Percentiles rank a stretch among this genome's conserved stretches.
Evolutionary conservation across 2,329 filamentous ascomycete genomes (phyloP).

Genomic region (Knoxdaviesia proteae): DNA sequence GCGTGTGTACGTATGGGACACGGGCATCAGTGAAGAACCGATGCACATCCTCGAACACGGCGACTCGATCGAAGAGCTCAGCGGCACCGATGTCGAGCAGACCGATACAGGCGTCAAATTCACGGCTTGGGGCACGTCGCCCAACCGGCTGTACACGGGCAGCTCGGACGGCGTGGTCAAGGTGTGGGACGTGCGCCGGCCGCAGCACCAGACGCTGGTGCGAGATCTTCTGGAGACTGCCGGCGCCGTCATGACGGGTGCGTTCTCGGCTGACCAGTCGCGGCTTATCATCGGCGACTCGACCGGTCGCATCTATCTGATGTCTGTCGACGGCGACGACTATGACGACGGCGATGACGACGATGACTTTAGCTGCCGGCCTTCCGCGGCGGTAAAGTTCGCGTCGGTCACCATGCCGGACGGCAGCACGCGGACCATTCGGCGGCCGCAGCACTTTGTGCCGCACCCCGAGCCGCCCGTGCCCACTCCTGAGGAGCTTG

Average conservation of each 20-base stretch:
- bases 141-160: slow-evolving; percentile 40
- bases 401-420: slow-evolving; percentile 15
- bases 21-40: slow-evolving; percentile 29
- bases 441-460: slow-evolving; percentile 24
- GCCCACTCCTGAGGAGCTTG: slow-evolving; percentile 8
- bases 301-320: slow-evolving; percentile 35
- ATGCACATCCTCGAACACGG: slow-evolving; percentile 36
- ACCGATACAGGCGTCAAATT: slow-evolving; percentile 45
- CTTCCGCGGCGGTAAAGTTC: slow-evolving; percentile 13
- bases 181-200: slow-evolving; percentile 36
- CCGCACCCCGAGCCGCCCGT: slow-evolving; percentile 28
- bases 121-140: slow-evolving; percentile 35
- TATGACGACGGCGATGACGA: no score
- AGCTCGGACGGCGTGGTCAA: slow-evolving; percentile 42
- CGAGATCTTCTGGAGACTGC: slow-evolving; percentile 31
- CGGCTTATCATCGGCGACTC: slow-evolving; percentile 39
- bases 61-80: slow-evolving; percentile 17
- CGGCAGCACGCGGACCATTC: slow-evolving; percentile 13
- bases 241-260: slow-evolving; percentile 34
- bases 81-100: slow-evolving; percentile 23
- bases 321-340: slow-evolving; percentile 26
- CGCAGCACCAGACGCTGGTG: slow-evolving; percentile 16
- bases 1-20: slow-evolving; percentile 42
- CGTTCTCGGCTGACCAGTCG: slow-evolving; percentile 34
- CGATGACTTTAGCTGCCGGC: no score